Conservation (phyloP, 1,284 basidiomycete species). For the Coniferiporia weirii region DNA sequence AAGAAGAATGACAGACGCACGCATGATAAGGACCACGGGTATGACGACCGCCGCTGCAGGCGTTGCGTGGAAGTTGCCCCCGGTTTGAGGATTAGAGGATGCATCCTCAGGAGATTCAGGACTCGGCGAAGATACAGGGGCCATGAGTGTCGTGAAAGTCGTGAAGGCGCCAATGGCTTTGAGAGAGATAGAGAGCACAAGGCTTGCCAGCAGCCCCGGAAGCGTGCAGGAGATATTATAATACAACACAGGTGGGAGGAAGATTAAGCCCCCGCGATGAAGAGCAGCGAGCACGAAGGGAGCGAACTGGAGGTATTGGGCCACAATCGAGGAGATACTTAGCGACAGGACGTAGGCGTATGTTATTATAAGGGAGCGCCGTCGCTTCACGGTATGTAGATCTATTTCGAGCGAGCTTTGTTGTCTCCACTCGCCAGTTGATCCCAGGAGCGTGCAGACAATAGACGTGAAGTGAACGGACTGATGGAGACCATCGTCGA, state of each 20-base stretch:
- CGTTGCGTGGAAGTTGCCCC: neutral
- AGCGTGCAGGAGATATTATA: neutral
- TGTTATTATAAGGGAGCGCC: neutral
- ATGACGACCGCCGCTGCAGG: slow-evolving; percentile 6
- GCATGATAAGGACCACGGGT: slow-evolving; percentile 4
- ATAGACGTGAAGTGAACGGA: neutral
- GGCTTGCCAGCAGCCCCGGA: neutral
- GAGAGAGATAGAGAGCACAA: neutral
- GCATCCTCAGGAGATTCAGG: neutral
- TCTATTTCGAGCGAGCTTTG: neutral
- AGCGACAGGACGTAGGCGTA: neutral
- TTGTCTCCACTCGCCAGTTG: neutral
- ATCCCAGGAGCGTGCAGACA: neutral
- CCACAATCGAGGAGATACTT: neutral
- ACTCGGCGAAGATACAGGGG: neutral
- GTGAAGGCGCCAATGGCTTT: neutral
- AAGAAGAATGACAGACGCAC: neutral
- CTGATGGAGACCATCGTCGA: neutral
- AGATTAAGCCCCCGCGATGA: neutral
- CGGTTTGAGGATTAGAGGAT: neutral
- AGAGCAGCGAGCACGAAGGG: neutral
- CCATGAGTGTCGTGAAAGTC: neutral
- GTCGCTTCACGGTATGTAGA: neutral
- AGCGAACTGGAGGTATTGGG: neutral
- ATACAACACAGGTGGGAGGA: neutral